Evolutionary conservation across 306 rosid genomes (phyloP).

Genomic region (Cucumis melo): DNA sequence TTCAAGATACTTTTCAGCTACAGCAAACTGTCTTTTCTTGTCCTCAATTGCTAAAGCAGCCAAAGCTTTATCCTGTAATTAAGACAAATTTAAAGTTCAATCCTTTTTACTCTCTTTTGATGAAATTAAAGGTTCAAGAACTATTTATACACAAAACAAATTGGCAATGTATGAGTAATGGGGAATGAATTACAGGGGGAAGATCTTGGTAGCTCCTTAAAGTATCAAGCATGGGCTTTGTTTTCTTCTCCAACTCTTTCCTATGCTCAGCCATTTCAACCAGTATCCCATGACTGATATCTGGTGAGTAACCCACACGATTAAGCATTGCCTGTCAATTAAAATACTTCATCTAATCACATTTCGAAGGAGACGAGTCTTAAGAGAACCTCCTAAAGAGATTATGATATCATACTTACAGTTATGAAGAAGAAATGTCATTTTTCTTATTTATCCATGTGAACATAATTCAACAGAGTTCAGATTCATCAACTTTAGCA

Average conservation of each 20-base stretch:
- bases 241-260: conserved; percentile 86
- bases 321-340: conserved; percentile 57
- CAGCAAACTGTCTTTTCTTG: conserved; percentile 83
- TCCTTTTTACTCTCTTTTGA: neutral
- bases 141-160: neutral
- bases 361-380: neutral
- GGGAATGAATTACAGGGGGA: conserved; percentile 54
- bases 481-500: neutral
- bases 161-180: neutral
- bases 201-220: conserved; percentile 88
- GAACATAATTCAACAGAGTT: neutral
- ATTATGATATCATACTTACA: neutral
- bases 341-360: neutral
- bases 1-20: conserved; percentile 89
- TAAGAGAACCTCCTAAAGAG: neutral
- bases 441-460: no score
- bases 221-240: conserved; percentile 84
- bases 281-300: conserved; percentile 70
- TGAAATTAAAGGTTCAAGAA: neutral
- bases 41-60: conserved; percentile 97
- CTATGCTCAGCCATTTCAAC: conserved; percentile 83
- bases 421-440: no score
- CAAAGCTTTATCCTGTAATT: conserved; percentile 77
- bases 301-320: conserved; percentile 75
- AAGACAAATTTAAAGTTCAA: neutral